Evolutionary conservation across 129 eudicot species (phyloP).

Genomic region (Centella asiatica): DNA sequence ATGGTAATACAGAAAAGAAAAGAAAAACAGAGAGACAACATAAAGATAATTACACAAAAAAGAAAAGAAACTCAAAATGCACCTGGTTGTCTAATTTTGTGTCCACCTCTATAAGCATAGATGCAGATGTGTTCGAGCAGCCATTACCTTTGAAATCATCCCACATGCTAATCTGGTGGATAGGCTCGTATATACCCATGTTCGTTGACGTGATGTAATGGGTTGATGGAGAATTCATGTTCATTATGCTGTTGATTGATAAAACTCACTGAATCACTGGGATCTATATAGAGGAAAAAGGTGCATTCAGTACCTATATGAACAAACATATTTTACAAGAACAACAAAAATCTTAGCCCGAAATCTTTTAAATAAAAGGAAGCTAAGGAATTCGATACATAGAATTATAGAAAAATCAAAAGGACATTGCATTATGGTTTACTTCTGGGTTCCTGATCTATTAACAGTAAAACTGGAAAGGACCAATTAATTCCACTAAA

Average conservation of each 20-base stretch:
- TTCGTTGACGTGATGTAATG: constrained; percentile 68
- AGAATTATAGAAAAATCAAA: no score
- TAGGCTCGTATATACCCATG: constrained; percentile 80
- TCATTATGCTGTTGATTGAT: constrained; percentile 21
- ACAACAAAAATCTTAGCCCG: neutral
- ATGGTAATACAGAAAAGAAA: neutral
- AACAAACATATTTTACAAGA: neutral
- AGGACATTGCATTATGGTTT: no score
- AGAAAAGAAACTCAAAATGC: neutral
- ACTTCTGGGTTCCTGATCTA: no score
- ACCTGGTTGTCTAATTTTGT: constrained; percentile 70
- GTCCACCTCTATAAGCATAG: constrained; percentile 59
- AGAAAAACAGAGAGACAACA: neutral
- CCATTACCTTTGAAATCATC: constrained; percentile 68
- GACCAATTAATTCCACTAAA: no score
- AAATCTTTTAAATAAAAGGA: neutral
- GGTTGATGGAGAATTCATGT: constrained; percentile 66
- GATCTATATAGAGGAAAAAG: neutral
- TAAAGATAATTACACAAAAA: neutral
- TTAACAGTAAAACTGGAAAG: no score
- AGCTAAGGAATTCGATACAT: neutral
- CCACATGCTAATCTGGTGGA: constrained; percentile 86
- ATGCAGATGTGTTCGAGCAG: constrained; percentile 48
- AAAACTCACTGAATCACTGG: constrained; percentile 5
- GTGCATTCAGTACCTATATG: neutral